phyloP scores from a whole-genome alignment of 352 stramenopile species.

The Pythium aquatile region DNA sequence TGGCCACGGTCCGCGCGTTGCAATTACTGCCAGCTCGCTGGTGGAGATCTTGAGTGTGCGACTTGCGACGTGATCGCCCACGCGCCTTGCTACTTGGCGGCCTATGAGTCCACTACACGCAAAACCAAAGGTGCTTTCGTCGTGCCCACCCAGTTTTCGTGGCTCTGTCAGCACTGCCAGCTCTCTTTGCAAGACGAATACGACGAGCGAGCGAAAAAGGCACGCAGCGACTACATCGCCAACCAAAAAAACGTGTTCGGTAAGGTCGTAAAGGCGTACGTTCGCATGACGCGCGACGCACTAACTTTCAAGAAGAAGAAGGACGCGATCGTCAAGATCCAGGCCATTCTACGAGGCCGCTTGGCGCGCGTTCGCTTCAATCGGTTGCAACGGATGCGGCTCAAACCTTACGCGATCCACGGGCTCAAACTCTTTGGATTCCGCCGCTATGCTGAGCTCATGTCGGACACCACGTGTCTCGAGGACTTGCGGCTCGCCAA shows the following conservation, averaged over 20 bases:
- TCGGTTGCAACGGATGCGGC: slow-evolving; percentile 42
- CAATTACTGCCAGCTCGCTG: slow-evolving; percentile 60
- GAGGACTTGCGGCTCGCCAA: slow-evolving; percentile 65
- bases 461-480: background rate
- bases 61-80: slow-evolving; percentile 69
- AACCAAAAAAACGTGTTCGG: slow-evolving; percentile 52
- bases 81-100: slow-evolving; percentile 47
- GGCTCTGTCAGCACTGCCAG: slow-evolving; percentile 58
- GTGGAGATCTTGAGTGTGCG: slow-evolving; percentile 63
- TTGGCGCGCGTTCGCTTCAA: slow-evolving; percentile 53
- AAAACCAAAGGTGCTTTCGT: slow-evolving; percentile 60
- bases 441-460: background rate
- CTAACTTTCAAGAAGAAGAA: slow-evolving; percentile 59
- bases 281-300: slow-evolving; percentile 66
- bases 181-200: slow-evolving; percentile 51
- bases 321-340: slow-evolving; percentile 50
- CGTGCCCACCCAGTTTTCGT: slow-evolving; percentile 52
- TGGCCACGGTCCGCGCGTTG: slow-evolving; percentile 43
- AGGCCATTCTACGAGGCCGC: slow-evolving; percentile 46
- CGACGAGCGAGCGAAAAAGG: slow-evolving; percentile 42
- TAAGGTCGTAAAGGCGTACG: slow-evolving; percentile 57
- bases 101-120: slow-evolving; percentile 32
- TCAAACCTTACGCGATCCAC: slow-evolving; percentile 62
- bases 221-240: slow-evolving; percentile 38
- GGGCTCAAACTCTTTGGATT: slow-evolving; percentile 32